Evolutionary conservation across 495 filamentous ascomycete genomes (phyloP).

Genomic region (Niebla homalea): DNA sequence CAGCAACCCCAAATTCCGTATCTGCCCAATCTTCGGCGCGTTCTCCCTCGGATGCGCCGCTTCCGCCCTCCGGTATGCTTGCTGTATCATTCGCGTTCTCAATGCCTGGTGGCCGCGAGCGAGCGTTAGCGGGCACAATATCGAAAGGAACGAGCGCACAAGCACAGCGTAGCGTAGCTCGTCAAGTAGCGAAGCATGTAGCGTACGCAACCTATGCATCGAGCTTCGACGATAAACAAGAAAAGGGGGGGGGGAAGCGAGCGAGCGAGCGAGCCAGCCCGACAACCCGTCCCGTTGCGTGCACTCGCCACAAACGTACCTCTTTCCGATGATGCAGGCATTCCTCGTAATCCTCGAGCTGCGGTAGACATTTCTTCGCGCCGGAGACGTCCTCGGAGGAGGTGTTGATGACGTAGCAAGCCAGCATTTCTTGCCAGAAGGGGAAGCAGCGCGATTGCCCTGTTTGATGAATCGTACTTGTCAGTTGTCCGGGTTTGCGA

Average conservation of each 20-base stretch:
- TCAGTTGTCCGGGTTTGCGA: neutral
- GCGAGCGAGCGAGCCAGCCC: slow-evolving; percentile 3
- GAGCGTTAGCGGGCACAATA: slow-evolving; percentile 8
- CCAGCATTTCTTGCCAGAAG: slow-evolving; percentile 93
- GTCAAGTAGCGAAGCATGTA: neutral
- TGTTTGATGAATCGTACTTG: slow-evolving; percentile 21
- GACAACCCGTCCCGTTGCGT: neutral
- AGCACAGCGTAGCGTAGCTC: neutral
- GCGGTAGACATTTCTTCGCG: slow-evolving; percentile 80
- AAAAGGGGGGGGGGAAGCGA: neutral
- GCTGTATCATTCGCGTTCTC: slow-evolving; percentile 65
- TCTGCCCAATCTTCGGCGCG: slow-evolving; percentile 57
- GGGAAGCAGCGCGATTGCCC: slow-evolving; percentile 88
- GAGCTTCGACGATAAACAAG: too few relatives aligned
- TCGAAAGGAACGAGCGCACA: neutral
- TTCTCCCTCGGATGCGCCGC: slow-evolving; percentile 64
- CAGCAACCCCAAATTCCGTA: slow-evolving; percentile 71
- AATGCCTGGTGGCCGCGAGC: slow-evolving; percentile 43
- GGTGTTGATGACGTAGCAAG: slow-evolving; percentile 80
- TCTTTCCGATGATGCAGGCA: slow-evolving; percentile 97
- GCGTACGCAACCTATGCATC: too few relatives aligned
- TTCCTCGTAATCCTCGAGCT: slow-evolving; percentile 93
- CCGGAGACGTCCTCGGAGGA: slow-evolving; percentile 58
- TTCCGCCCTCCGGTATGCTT: slow-evolving; percentile 74
- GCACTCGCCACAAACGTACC: slow-evolving; percentile 48